Evolutionary conservation across 192 early-diverging fungal genomes (phyloP).

Genomic region (Mortierella alpina): DNA sequence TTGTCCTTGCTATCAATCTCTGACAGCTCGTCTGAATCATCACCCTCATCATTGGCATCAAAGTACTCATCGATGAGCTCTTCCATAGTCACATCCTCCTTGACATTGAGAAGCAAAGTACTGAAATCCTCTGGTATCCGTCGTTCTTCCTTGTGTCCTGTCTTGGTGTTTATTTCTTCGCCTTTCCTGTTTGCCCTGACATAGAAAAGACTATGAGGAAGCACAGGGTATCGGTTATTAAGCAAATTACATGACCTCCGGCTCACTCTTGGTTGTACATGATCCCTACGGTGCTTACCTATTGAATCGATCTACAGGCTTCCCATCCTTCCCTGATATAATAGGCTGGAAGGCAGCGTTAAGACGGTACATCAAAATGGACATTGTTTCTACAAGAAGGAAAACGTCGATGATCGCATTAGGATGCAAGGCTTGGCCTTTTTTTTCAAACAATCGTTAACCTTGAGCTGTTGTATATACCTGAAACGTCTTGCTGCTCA

Average conservation of each 20-base stretch:
- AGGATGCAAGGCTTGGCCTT: neutral
- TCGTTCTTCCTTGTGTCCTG: constrained; percentile 41
- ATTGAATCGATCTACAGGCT: constrained; percentile 39
- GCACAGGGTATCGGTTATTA: neutral
- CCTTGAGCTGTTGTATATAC: constrained; percentile 19
- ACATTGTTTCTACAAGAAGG: constrained; percentile 72
- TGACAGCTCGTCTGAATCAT: neutral
- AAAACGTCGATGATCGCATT: neutral
- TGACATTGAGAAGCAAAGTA: constrained; percentile 61
- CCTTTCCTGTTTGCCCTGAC: constrained; percentile 59
- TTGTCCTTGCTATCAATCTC: constrained; percentile 17
- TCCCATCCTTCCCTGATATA: constrained; percentile 9
- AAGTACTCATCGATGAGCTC: constrained; percentile 72
- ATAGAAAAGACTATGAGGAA: constrained; percentile 58
- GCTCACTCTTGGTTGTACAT: neutral
- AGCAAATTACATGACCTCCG: neutral
- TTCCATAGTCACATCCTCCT: constrained; percentile 59
- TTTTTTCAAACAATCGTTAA: neutral
- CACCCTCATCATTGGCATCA: constrained; percentile 24
- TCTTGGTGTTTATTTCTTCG: constrained; percentile 47
- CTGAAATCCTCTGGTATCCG: constrained; percentile 61
- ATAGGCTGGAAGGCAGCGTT: constrained; percentile 67
- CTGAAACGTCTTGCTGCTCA: constrained; percentile 79
- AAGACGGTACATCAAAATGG: constrained; percentile 70
- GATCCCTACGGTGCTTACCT: constrained; percentile 14